These are phyloP conservation scores for Phytophthora ramorum DNA, from an alignment of 352 stramenopile species.

Conservation along the genomic window DNA sequence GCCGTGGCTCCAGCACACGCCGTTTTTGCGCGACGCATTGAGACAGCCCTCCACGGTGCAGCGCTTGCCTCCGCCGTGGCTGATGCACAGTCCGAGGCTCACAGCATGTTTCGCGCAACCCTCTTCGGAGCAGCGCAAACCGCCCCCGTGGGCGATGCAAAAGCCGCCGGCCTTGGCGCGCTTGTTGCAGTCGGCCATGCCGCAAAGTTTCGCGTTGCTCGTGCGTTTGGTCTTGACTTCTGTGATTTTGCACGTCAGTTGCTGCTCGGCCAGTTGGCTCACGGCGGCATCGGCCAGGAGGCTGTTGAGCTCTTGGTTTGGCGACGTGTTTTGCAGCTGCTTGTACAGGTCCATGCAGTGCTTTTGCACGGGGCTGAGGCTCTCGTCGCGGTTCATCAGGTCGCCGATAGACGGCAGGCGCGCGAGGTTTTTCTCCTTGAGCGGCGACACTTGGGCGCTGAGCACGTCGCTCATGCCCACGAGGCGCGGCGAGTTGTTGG, in stretches of 20 bases:
- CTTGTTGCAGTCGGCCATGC: slow-evolving; percentile 76
- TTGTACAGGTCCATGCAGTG: slow-evolving; percentile 73
- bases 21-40: slow-evolving; percentile 84
- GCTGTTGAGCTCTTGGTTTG: slow-evolving; percentile 47
- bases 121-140: slow-evolving; percentile 74
- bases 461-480: slow-evolving; percentile 77
- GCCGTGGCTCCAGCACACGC: slow-evolving; percentile 84
- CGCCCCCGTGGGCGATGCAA: slow-evolving; percentile 84
- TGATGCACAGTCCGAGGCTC: slow-evolving; percentile 86
- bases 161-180: slow-evolving; percentile 82
- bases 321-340: slow-evolving; percentile 48
- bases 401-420: slow-evolving; percentile 70
- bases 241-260: slow-evolving; percentile 35
- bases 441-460: slow-evolving; percentile 47
- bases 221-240: slow-evolving; percentile 47
- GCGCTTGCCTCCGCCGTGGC: slow-evolving; percentile 82
- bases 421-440: slow-evolving; percentile 43
- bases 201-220: slow-evolving; percentile 81
- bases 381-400: slow-evolving; percentile 71
- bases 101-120: slow-evolving; percentile 84
- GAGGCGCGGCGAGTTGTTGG: slow-evolving; percentile 52
- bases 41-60: slow-evolving; percentile 78
- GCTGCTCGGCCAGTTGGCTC: slow-evolving; percentile 53
- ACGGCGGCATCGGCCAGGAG: slow-evolving; percentile 54
- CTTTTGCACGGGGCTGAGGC: slow-evolving; percentile 65